Conservation (phyloP, 163 green algal genomes). For the Scenedesmus sp. region DNA sequence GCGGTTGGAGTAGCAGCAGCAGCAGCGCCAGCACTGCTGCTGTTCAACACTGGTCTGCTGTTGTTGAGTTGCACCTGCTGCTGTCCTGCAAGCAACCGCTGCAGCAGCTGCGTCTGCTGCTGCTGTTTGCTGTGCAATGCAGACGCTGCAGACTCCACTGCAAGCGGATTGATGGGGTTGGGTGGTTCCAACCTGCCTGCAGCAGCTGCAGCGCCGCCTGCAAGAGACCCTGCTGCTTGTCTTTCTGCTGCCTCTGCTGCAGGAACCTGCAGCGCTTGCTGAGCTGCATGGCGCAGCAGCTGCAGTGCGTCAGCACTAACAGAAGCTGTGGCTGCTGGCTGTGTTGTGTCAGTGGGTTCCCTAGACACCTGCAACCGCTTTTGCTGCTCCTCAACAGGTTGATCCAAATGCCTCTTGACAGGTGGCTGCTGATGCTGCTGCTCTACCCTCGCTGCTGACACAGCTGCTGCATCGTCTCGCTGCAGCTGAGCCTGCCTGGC, state of each 20-base stretch:
- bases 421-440: constrained; percentile 2
- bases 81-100: not conserved
- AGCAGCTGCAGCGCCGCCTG: not conserved
- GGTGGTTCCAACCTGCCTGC: not conserved
- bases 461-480: not conserved
- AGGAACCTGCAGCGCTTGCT: not conserved
- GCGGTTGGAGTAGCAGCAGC: not conserved
- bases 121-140: not conserved
- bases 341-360: not conserved
- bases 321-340: not conserved
- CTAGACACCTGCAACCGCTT: not conserved
- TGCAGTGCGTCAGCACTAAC: not conserved
- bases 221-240: not conserved
- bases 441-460: not conserved
- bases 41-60: not conserved
- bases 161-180: not conserved
- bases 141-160: not conserved
- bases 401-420: not conserved
- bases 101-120: not conserved
- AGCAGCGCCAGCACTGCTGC: not conserved
- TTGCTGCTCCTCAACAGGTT: not conserved
- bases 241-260: not conserved
- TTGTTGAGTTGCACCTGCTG: not conserved
- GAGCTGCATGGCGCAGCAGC: not conserved
- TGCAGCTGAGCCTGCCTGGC: not conserved